Conservation (phyloP, 2,329 filamentous ascomycete species). For the Neopestalotiopsis rosae region DNA sequence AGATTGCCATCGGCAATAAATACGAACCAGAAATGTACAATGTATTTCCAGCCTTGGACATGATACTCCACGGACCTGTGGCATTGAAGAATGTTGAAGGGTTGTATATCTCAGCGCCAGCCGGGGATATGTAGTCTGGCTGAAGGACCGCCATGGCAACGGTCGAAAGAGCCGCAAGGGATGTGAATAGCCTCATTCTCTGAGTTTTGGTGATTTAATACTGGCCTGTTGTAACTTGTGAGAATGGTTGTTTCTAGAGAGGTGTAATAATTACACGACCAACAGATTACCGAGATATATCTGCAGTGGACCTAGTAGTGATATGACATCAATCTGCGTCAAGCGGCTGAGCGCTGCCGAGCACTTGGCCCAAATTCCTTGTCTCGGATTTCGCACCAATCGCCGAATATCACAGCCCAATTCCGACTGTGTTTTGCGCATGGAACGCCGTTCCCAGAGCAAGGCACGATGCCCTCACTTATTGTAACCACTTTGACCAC, state of each 20-base stretch:
- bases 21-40: constrained; percentile 35
- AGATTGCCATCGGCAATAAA: neutral
- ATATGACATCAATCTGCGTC: neutral
- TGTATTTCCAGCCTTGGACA: constrained; percentile 34
- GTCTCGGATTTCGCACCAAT: neutral
- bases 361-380: neutral
- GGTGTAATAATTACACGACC: too few species aligned
- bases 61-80: constrained; percentile 36
- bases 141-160: neutral
- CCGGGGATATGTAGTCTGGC: constrained; percentile 35
- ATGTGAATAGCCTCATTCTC: neutral
- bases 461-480: too few species aligned
- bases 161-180: neutral
- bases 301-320: neutral
- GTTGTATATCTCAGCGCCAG: constrained; percentile 35
- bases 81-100: constrained; percentile 31
- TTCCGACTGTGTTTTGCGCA: neutral
- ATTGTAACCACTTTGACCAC: too few species aligned
- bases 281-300: too few species aligned
- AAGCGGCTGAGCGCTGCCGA: neutral
- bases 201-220: neutral
- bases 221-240: too few species aligned
- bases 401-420: neutral
- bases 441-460: neutral
- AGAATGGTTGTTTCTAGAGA: too few species aligned